Conservation (phyloP, 331 rosid genomes). For the Pyrus hybrid region DNA sequence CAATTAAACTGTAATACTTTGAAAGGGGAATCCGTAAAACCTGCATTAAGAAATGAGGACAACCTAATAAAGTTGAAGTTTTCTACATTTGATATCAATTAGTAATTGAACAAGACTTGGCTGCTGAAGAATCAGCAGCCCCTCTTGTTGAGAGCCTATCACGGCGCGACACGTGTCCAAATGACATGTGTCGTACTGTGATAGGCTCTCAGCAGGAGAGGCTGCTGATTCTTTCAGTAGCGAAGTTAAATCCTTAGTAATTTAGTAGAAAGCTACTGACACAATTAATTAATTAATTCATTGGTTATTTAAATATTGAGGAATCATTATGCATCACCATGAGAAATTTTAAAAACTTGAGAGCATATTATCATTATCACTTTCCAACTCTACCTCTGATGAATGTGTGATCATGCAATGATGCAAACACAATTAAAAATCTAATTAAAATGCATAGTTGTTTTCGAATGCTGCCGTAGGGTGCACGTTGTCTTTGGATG, state of each 20-base stretch:
- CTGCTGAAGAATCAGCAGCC: no score
- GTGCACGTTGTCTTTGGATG: conserved; percentile 22
- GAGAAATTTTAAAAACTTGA: not conserved
- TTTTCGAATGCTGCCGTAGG: conserved; percentile 20
- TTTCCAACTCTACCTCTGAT: not conserved
- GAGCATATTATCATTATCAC: conserved; percentile 5
- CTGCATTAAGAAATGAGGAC: conserved; percentile 28
- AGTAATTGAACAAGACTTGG: no score
- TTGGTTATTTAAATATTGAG: not conserved
- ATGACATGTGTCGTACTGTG: rapidly evolving
- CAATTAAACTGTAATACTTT: conserved; percentile 13
- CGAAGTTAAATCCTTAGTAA: no score
- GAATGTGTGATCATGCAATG: not conserved
- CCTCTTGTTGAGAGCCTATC: not conserved
- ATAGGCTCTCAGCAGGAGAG: no score
- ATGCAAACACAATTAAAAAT: not conserved
- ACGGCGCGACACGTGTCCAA: rapidly evolving
- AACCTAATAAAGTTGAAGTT: conserved; percentile 24
- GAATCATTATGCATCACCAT: not conserved
- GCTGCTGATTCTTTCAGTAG: no score
- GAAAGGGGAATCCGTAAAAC: conserved; percentile 29
- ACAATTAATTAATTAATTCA: not conserved
- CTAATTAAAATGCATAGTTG: no score
- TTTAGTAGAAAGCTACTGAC: not conserved
- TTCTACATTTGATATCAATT: no score